Conservation (phyloP, 2,329 filamentous ascomycete genomes). For the Coleophoma eucalyptorum region DNA sequence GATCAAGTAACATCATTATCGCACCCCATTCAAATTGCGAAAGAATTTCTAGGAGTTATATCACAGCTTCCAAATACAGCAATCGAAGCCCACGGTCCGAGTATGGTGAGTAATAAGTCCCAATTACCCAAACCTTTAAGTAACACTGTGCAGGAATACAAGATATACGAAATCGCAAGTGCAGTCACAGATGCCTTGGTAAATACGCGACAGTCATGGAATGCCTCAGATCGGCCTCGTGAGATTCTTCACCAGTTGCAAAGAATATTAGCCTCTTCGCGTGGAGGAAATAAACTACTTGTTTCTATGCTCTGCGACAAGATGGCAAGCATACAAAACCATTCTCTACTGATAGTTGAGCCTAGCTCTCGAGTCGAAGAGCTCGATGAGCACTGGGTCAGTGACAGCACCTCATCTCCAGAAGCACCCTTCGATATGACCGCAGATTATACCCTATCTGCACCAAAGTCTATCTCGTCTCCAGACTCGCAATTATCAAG, state of each 20-base stretch:
- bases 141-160: constrained; percentile 29
- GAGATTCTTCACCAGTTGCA: constrained; percentile 35
- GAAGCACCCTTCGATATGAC: constrained; percentile 1
- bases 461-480: not conserved
- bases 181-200: constrained; percentile 34
- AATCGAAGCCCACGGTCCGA: constrained; percentile 44
- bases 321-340: constrained; percentile 8
- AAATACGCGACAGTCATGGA: constrained; percentile 12
- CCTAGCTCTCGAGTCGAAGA: constrained; percentile 5
- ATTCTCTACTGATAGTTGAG: constrained; percentile 1
- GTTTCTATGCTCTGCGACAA: constrained; percentile 29
- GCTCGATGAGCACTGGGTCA: not conserved
- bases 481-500: not conserved
- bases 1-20: constrained; percentile 19
- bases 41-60: constrained; percentile 39
- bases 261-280: constrained; percentile 34
- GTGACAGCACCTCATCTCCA: not conserved
- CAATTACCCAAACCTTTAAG: not conserved
- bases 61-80: constrained; percentile 39
- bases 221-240: constrained; percentile 21
- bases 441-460: not conserved
- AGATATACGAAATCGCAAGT: constrained; percentile 42
- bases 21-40: constrained; percentile 39
- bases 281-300: constrained; percentile 38
- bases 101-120: constrained; percentile 27